Evolutionary conservation across 306 rosid genomes (phyloP), one percentile per base, ranked within the genome.

Genomic region (Cyclanthera cordifolia): DNA sequence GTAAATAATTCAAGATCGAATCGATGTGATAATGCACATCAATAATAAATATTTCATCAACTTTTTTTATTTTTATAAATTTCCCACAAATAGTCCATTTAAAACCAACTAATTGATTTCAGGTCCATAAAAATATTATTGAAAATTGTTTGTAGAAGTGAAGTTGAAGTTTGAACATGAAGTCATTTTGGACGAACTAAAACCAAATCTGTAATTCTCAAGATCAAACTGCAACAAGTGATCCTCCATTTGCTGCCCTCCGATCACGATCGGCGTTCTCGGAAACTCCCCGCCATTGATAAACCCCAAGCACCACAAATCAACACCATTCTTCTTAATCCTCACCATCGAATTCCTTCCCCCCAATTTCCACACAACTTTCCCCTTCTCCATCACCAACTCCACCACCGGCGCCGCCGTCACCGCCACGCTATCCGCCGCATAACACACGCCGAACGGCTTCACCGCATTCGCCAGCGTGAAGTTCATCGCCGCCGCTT

Each of bases 241-340:
- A 69, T 88, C 77, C 77, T 84, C 90, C 78, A 86, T 5, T 48
- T 88, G 91, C 72, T 80, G 70, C 41, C 90, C 91, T 8, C 95
- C 95, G 30, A 88, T 86, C 71, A 82, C 85, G 4, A 88, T 53
- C 10, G 83, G 46, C 1, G 86, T 76, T 54, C 75, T 76, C 34
- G 87, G 48, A 4, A 39, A 53, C 5, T 43, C 53, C 51, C 86
- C 94, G 15, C 88, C 95, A 20, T 85, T 80, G 66, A 81, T 76
- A 46, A 83, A 72, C 7, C 84, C 95, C 74, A 87, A 75, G 70
- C 95, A 87, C 84, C 84, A 76, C 66, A 73, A 50, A 25, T 73
- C 85, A 21, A 28, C 80, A 1, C 64, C 82, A 4, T 19, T 67
- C 70, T 48, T 71, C 3, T 39, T 71, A n/a, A 83, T 74, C 80